Evolutionary conservation across 768 basidiomycete genomes (phyloP), one percentile per base, ranked within the genome.

Genomic region (Boletellus emodensis): DNA sequence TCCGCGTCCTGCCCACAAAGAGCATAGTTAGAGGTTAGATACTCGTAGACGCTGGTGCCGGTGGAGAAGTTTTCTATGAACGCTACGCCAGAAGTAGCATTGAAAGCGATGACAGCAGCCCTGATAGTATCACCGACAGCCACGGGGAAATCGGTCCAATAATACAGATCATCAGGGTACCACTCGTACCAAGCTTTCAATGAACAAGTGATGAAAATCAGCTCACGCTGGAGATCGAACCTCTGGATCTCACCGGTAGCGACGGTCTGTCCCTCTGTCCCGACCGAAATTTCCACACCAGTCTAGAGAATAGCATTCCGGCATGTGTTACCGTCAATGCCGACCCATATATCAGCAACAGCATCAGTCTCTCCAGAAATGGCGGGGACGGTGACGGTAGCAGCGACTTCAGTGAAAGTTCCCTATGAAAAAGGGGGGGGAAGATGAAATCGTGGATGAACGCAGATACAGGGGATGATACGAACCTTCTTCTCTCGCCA

Each of bases 141-240:
- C 30, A 50, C 26, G 30, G 9, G 2, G 32, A 50, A 22, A 14
- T 17, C 30, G n/a, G 10, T n/a, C 15, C 44, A 39, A 26, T 38
- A 20, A 28, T 51, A 33, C 24, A 36, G 8, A 30, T 44, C 24
- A 4, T 26, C 43, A 14, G 49, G 49, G 37, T 40, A 51, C 49
- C 49, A 51, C 22, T 51, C 38, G n/a, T 45, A 44, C 49, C 49
- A 51, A n/a, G 43, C 49, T 51, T 18, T 44, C 20, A 13, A 34
- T 18, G 24, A 18, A 20, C 4, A 22, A 22, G 11, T 4, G 20
- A 8, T 13, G 18, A 4, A 10, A 9, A 12, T 11, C 10, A 39
- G 10, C 6, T 20, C 12, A 8, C 7, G 30, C 30, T 30, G 8
- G 10, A 30, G 8, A 30, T 30, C 6, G 4, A 30, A 8, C 7